Evolutionary conservation across 2,329 filamentous ascomycete genomes (phyloP).

Genomic region (Dactylella cylindrospora): DNA sequence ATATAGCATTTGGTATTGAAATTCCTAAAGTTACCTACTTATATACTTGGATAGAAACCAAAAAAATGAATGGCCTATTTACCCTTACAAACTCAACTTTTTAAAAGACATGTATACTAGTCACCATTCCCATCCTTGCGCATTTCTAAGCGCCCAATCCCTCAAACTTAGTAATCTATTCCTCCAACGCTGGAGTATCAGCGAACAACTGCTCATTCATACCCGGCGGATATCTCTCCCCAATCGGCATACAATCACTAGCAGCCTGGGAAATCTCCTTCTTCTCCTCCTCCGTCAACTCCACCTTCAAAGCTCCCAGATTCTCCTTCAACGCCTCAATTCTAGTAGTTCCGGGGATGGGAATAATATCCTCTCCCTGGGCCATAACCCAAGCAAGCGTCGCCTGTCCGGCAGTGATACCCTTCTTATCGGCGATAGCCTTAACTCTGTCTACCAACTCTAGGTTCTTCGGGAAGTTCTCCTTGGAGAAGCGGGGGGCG

Average conservation of each 20-base stretch:
- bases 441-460: slow-evolving; percentile 58
- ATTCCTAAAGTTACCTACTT: background rate
- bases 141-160: no score
- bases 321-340: slow-evolving; percentile 54
- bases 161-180: no score
- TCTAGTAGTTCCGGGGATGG: slow-evolving; percentile 60
- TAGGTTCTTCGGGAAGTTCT: slow-evolving; percentile 62
- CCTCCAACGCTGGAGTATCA: slow-evolving; percentile 30
- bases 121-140: no score
- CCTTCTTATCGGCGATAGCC: slow-evolving; percentile 59
- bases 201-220: slow-evolving; percentile 28
- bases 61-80: background rate
- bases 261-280: slow-evolving; percentile 40
- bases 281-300: slow-evolving; percentile 38
- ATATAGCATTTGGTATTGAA: slow-evolving; percentile 10
- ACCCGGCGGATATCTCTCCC: slow-evolving; percentile 28
- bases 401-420: slow-evolving; percentile 61
- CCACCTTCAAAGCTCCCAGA: slow-evolving; percentile 13
- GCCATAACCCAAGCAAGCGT: slow-evolving; percentile 65
- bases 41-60: background rate
- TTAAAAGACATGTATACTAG: no score
- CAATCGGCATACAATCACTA: slow-evolving; percentile 27
- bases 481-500: slow-evolving; percentile 57
- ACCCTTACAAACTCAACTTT: no score
- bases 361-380: slow-evolving; percentile 63